Evolutionary conservation across 495 filamentous ascomycete species (phyloP), one percentile per base, ranked within the genome.

Genomic region (Aspergillus homomorphus): DNA sequence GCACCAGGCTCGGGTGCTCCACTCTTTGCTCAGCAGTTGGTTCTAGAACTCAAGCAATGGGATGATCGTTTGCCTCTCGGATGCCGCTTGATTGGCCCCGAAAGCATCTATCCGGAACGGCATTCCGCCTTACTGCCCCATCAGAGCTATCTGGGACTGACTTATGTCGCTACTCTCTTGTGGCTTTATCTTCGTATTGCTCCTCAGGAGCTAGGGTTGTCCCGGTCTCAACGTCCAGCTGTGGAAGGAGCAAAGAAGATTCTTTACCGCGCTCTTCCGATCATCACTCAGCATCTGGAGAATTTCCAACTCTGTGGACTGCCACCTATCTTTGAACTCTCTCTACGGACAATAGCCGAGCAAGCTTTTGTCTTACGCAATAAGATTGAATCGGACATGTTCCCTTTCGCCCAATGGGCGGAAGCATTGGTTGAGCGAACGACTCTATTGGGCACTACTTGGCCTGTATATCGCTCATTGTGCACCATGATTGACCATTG

Each of bases 301-400:
- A 78, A 75, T 26, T 82, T 80, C 56, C 66, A 70, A 10, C 68
- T 75, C 30, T 78, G 78, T 41, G 75, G 75, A 44, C 62, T 81
- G 1, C 78, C 80, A 5, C 80, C 80, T 0, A 62, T 79, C 4
- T 80, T 80, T 21, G 77, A 79, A 53, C 65, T 74, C 18, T 62
- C 66, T 9, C 53, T 79, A 22, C 73, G 71, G 7, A 77, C 74
- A 5, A 76, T 79, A 6, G 59, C 67, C 2, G 70, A 77, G 48
- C 70, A 77, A 28, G 73, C 74, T 2, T 67, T 70, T 16, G 62
- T 64, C 6, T 55, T 77, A 38, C 71, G 69, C 18, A 67, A 70
- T n/a, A 69, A 61, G 9, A 60, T 69, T 20, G 72, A 77, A 33
- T 61, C 65, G 0, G 71, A 73, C 23, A 60, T 61, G 1, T 79